Evolutionary conservation across 768 basidiomycete genomes (phyloP).

Genomic region (Pisolithus marmoratus): DNA sequence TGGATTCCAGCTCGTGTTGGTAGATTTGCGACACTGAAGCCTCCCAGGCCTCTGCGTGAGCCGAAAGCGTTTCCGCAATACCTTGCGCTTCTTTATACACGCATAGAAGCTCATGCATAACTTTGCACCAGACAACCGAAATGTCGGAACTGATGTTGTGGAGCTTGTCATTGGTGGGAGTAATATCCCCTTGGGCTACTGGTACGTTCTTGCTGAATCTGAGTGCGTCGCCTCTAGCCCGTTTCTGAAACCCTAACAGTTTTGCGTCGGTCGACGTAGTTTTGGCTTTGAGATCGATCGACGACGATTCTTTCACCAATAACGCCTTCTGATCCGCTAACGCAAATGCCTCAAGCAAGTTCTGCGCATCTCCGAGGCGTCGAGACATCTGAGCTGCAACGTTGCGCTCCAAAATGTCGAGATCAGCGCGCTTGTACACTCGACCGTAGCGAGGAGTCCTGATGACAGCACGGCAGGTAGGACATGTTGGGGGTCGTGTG

Average conservation of each 20-base stretch:
- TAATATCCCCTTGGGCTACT: slow-evolving; percentile 22
- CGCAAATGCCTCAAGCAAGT: slow-evolving; percentile 24
- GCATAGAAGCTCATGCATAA: slow-evolving; percentile 29
- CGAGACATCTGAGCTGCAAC: slow-evolving; percentile 47
- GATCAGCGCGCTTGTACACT: slow-evolving; percentile 51
- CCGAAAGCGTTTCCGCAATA: slow-evolving; percentile 43
- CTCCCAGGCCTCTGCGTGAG: slow-evolving; percentile 58
- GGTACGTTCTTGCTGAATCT: slow-evolving; percentile 15
- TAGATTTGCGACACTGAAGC: slow-evolving; percentile 50
- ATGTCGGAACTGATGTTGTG: slow-evolving; percentile 30
- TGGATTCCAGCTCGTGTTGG: slow-evolving; percentile 38
- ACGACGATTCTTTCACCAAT: slow-evolving; percentile 1
- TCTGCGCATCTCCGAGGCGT: slow-evolving; percentile 30
- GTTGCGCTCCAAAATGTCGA: slow-evolving; percentile 64
- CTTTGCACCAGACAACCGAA: slow-evolving; percentile 34
- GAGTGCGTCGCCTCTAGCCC: slow-evolving; percentile 11
- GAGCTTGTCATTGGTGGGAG: slow-evolving; percentile 15
- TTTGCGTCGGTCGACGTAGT: slow-evolving; percentile 1
- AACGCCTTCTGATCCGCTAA: slow-evolving; percentile 16
- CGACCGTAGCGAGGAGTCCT: slow-evolving; percentile 57
- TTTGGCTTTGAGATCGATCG: slow-evolving; percentile 14
- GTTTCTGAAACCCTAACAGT: slow-evolving; percentile 5
- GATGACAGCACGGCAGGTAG: slow-evolving; percentile 54
- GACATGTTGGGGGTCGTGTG: slow-evolving; percentile 47
- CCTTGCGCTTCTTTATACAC: slow-evolving; percentile 37